Evolutionary conservation across 1,139 yeast species (phyloP).

Genomic region (Candida freyschussii): DNA sequence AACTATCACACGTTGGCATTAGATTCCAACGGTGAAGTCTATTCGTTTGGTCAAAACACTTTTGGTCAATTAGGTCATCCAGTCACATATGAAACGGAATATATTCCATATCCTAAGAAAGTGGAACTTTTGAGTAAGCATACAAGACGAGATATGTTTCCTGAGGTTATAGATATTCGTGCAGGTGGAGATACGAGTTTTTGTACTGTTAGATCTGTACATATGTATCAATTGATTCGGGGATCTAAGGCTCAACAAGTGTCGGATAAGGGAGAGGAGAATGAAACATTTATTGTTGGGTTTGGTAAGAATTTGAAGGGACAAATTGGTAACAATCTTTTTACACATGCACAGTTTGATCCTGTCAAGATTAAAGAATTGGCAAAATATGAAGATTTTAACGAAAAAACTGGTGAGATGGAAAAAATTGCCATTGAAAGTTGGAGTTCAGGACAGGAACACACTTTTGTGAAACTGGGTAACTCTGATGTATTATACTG

Average conservation of each 20-base stretch:
- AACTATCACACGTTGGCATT: constrained; percentile 64
- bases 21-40: constrained; percentile 58
- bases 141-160: constrained; percentile 35
- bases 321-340: constrained; percentile 79
- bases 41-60: constrained; percentile 82
- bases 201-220: constrained; percentile 37
- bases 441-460: constrained; percentile 63
- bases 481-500: constrained; percentile 67
- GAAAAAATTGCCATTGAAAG: constrained; percentile 41
- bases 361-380: constrained; percentile 61
- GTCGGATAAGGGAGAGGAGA: constrained; percentile 19
- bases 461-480: constrained; percentile 54
- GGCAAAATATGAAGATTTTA: constrained; percentile 39
- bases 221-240: constrained; percentile 24
- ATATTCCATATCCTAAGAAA: constrained; percentile 63
- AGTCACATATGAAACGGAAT: constrained; percentile 59
- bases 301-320: constrained; percentile 87
- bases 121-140: constrained; percentile 38
- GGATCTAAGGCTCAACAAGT: constrained; percentile 8
- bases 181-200: constrained; percentile 72
- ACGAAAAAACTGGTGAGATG: constrained; percentile 29
- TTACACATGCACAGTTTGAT: constrained; percentile 63
- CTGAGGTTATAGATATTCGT: constrained; percentile 45
- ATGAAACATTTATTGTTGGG: constrained; percentile 39
- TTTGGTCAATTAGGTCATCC: constrained; percentile 82